phyloP scores from a whole-genome alignment of 345 rosid species.

The Orychophragmus violaceus region DNA sequence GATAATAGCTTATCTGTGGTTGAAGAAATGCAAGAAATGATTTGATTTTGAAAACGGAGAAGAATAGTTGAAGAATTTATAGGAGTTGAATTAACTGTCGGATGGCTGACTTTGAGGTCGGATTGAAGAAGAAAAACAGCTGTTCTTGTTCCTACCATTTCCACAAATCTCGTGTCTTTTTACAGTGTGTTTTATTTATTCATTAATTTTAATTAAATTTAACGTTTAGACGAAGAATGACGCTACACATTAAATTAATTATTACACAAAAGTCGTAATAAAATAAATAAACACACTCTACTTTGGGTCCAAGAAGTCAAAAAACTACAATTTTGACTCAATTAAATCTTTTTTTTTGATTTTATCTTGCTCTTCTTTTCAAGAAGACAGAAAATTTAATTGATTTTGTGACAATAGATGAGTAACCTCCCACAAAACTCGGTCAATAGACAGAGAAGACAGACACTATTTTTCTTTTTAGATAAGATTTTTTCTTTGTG shows the following conservation, averaged over 20 bases:
- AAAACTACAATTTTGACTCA: slow-evolving; percentile 23
- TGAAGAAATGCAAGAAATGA: slow-evolving; percentile 11
- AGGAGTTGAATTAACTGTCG: slow-evolving; percentile 13
- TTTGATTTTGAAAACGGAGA: slow-evolving; percentile 3
- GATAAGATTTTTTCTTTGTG: background rate
- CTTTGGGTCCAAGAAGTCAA: background rate
- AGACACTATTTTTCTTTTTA: slow-evolving; percentile 14
- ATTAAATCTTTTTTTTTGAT: background rate
- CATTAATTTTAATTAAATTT: background rate
- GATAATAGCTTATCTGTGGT: background rate
- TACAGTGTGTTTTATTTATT: background rate
- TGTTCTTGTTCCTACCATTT: slow-evolving; percentile 10
- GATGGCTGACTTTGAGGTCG: too few species aligned
- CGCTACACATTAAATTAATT: background rate
- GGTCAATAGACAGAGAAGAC: slow-evolving; percentile 27
- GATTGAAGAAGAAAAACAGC: slow-evolving; percentile 9
- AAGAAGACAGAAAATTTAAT: background rate
- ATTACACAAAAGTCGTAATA: background rate
- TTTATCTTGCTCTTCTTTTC: background rate
- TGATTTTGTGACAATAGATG: background rate
- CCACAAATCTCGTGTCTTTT: slow-evolving; percentile 34
- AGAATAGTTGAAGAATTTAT: slow-evolving; percentile 20
- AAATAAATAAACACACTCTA: background rate
- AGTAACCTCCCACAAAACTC: slow-evolving; percentile 22
- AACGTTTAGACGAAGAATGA: background rate